A percentile compares a stretch with the other conserved stretches of the same genome.
Conservation (phyloP, 2,329 filamentous ascomycete genomes). For the Lachnellula willkommii region DNA sequence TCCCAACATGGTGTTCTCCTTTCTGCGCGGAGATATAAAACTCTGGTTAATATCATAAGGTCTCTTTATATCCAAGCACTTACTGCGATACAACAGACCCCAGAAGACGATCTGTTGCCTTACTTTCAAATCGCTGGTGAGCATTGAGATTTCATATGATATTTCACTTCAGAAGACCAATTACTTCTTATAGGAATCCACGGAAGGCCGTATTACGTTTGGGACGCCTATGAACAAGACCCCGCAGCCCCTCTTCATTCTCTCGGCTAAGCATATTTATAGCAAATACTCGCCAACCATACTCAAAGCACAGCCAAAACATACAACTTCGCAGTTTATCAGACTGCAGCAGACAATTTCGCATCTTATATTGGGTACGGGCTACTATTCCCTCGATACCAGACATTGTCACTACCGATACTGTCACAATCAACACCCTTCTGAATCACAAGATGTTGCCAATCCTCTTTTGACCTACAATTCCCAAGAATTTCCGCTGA, state of each 20-base stretch:
- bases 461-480: constrained; percentile 49
- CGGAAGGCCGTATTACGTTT: constrained; percentile 8
- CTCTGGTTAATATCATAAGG: constrained; percentile 12
- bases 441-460: constrained; percentile 27
- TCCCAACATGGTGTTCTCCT: constrained; percentile 12
- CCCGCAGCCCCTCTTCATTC: neutral
- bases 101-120: constrained; percentile 4
- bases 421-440: constrained; percentile 28
- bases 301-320: constrained; percentile 40
- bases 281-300: constrained; percentile 48
- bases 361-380: constrained; percentile 46
- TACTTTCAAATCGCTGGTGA: constrained; percentile 13
- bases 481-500: constrained; percentile 37
- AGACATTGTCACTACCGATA: constrained; percentile 25
- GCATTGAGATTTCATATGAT: neutral
- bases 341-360: constrained; percentile 32
- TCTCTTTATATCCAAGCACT: constrained; percentile 13
- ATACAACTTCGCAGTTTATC: constrained; percentile 35
- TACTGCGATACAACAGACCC: constrained; percentile 1
- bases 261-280: constrained; percentile 1
- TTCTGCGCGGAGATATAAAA: constrained; percentile 7
- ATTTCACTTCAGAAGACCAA: neutral
- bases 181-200: constrained; percentile 8
- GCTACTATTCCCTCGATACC: constrained; percentile 38
- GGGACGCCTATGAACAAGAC: constrained; percentile 4